phyloP scores from a whole-genome alignment of 495 filamentous ascomycete genomes.

The Neurospora sublineolata region DNA sequence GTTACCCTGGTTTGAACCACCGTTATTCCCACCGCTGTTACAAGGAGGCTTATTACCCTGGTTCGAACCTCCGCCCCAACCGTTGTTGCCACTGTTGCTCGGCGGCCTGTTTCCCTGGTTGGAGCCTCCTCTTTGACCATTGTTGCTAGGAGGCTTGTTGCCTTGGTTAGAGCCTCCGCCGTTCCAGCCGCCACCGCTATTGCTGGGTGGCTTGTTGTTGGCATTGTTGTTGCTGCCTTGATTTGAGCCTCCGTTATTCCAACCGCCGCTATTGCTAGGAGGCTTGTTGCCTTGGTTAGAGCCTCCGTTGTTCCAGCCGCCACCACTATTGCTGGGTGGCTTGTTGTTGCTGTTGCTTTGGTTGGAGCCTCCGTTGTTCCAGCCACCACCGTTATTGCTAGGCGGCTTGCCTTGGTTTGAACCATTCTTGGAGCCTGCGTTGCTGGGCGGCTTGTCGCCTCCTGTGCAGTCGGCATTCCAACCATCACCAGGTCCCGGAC shows the following conservation, averaged over 20 bases:
- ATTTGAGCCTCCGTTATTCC: background rate
- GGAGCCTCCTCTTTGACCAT: background rate
- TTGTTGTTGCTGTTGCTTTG: background rate
- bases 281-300: background rate
- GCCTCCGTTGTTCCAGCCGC: background rate
- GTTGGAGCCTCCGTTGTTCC: conserved; percentile 3
- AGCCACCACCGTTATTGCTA: background rate
- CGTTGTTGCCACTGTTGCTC: background rate
- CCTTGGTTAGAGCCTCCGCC: background rate
- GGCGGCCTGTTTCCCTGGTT: background rate
- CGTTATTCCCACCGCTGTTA: background rate
- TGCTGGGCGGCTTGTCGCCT: background rate
- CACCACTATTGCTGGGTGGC: background rate
- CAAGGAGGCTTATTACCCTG: background rate
- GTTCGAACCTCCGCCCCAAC: background rate
- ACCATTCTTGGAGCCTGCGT: background rate
- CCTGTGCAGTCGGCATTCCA: background rate
- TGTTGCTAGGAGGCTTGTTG: background rate
- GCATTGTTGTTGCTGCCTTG: background rate
- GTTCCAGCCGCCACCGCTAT: background rate
- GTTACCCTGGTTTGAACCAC: background rate
- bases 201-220: background rate
- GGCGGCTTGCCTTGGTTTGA: background rate
- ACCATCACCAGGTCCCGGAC: background rate
- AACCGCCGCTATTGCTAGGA: background rate